Conservation (phyloP, 2,329 filamentous ascomycete species). For the Leptodontidium sp. region DNA sequence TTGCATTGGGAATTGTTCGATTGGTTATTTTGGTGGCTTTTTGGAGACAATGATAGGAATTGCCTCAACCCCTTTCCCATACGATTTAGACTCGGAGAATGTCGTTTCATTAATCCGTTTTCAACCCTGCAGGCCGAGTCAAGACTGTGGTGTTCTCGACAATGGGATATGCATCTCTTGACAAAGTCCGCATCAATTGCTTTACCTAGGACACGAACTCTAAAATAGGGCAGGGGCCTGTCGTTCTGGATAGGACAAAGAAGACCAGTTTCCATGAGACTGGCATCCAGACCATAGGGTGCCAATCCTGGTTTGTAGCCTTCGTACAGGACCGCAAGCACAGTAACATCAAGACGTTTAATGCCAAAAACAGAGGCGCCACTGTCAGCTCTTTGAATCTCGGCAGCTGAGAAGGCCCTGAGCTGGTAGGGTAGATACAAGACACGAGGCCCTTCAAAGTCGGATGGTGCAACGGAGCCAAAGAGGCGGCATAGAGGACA, state of each 20-base stretch:
- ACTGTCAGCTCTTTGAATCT: neutral
- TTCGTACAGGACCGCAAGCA: neutral
- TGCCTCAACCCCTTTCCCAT: too few species aligned
- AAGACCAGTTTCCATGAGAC: neutral
- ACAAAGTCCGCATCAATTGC: neutral
- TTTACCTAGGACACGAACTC: neutral
- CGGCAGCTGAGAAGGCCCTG: neutral
- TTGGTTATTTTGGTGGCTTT: too few species aligned
- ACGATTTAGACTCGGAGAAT: too few species aligned
- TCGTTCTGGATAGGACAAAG: neutral
- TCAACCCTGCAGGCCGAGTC: neutral
- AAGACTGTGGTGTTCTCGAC: neutral
- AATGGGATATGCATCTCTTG: neutral
- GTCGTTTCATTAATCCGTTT: neutral
- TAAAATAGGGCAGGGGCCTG: neutral
- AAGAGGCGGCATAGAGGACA: neutral
- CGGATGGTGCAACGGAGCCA: neutral
- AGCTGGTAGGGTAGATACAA: neutral
- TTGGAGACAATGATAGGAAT: too few species aligned
- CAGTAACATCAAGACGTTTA: neutral
- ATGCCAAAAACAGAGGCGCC: neutral
- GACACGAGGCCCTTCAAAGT: neutral
- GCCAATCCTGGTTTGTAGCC: too few species aligned
- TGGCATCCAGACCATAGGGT: neutral
- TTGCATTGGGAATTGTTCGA: too few species aligned